Evolutionary conservation across 169 alveolate species (phyloP), one percentile per base, ranked within the genome.

Genomic region (Cryptosporidium parvum): DNA sequence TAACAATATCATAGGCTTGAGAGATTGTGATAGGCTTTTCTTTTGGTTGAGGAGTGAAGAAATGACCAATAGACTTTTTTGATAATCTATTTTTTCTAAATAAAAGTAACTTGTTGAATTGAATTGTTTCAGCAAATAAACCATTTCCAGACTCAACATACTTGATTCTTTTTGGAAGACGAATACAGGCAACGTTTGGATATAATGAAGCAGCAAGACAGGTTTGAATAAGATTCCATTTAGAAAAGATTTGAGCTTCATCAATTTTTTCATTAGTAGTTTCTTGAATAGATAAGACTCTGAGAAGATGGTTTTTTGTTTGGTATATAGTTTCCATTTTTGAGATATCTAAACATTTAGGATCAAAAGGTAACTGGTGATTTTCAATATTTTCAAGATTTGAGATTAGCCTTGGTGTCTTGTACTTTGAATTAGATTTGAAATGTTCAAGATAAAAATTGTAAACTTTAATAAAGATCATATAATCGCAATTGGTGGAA

Each of bases 311-410:
- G 18, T 80, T 65, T 80, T 9, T 62, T 7, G 89, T 80, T 48
- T 80, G 80, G 39, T 65, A 80, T 3, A 80, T 67, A 18, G 68
- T 65, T 23, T 80, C 89, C 89, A 80, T 80, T 62, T 80, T 80
- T 14, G 68, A 45, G 52, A 62, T 14, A 65, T 80, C 89, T 8
- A 80, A 37, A 31, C 39, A 62, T 59, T 59, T 65, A 21, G 69
- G 61, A 33, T 80, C 68, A 62, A 80, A 80, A n/a, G 89, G 75
- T 80, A 80, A 62, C 10, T 73, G 61, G 7, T 56, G 52, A 65
- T 65, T 65, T 65, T 37, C 72, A 14, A 35, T 37, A 65, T 33
- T 31, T 65, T 65, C 31, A 4, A 31, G 72, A 65, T 31, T 65
- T 26, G 31, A 65, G 16, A 14, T 65, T n/a, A 10, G 9, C 3